Evolutionary conservation across 176 grass and related monocot species (phyloP), one percentile per base, ranked within the genome.

Genomic region (Zoysia japonica): DNA sequence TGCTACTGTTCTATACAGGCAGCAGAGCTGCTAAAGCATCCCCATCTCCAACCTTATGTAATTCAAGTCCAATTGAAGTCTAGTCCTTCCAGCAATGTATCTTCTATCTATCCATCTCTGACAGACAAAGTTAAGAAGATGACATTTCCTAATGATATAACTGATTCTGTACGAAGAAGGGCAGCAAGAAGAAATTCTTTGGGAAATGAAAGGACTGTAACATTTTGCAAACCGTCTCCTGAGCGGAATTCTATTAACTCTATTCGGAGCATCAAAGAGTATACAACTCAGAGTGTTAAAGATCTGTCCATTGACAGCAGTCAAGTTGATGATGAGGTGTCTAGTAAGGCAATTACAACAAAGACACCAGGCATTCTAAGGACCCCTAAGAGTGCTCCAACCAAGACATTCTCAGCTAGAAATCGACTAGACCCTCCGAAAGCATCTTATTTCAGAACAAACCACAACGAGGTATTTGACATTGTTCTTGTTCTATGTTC

Each of bases 41-140:
- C 92, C 42, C 87, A 90, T 67, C 91, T 97, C 75, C 95, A 92
- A 74, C 89, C 95, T 7, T 92, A 90, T 77, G 92, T 97, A 52
- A 75, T 94, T 80, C 89, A 97, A 91, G 95, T 98, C 49, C 92
- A 98, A 85, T 68, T 98, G 74, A 98, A 98, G 77, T 94, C 83
- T 68, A 92, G 78, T 57, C 81, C 89, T 46, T 84, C 75, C 59
- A 86, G 88, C 39, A 82, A 78, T 60, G 80, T 85, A 40, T 69
- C 69, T 85, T 75, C 87, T 39, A 84, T 90, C 28, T 68, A 84
- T 60, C 56, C 86, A 10, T 53, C 70, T 80, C 80, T 89, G 64
- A 91, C 78, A 6, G 79, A 90, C 36, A 82, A 87, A 72, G 85
- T 91, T 61, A 99, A 95, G 78, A 90, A 90, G 81, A 99, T 95